Conservation (phyloP, 75 land plant genomes). For the Cryptomeria japonica region DNA sequence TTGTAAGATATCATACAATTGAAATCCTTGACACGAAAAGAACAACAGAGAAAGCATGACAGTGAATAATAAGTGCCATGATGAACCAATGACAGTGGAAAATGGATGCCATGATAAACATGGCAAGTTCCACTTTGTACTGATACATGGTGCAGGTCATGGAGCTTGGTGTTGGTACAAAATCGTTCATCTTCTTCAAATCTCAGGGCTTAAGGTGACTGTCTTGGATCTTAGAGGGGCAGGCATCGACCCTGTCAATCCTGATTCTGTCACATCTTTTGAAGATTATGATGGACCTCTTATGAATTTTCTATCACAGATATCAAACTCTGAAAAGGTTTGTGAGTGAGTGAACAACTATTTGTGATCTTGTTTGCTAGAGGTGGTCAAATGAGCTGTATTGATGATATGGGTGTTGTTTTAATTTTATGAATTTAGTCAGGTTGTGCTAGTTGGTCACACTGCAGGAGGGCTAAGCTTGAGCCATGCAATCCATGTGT, state of each 20-base stretch:
- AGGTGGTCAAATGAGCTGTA: no score
- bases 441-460: no score
- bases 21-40: background rate
- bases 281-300: slow-evolving; percentile 67
- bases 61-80: no score
- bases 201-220: slow-evolving; percentile 55
- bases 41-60: background rate
- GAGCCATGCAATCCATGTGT: no score
- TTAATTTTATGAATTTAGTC: no score
- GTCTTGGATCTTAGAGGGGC: slow-evolving; percentile 55
- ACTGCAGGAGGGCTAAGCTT: no score
- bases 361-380: no score
- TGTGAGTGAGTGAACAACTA: no score
- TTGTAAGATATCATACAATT: background rate
- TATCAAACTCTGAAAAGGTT: slow-evolving; percentile 40
- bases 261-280: slow-evolving; percentile 44
- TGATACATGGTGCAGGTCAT: slow-evolving; percentile 67
- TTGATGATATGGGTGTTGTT: no score
- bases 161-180: slow-evolving; percentile 89
- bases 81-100: background rate
- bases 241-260: slow-evolving; percentile 52
- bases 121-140: slow-evolving; percentile 45
- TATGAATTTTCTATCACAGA: slow-evolving; percentile 40
- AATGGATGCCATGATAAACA: background rate
- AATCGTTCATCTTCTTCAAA: slow-evolving; percentile 47